Evolutionary conservation across 441 rosid genomes (phyloP).

Genomic region (Sinapis alba): DNA sequence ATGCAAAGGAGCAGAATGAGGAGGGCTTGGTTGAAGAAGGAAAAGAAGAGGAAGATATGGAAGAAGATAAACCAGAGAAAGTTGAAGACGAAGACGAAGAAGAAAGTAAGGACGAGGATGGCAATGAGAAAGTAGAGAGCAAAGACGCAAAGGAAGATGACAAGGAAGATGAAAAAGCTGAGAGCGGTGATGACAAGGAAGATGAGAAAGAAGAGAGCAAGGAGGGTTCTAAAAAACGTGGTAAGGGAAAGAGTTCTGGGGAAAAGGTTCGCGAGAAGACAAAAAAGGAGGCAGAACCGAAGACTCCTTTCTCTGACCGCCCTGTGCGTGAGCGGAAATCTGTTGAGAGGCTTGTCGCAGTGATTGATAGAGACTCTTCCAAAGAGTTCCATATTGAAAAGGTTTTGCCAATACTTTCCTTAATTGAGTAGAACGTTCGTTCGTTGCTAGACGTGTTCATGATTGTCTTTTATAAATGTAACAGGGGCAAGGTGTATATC

Average conservation of each 20-base stretch:
- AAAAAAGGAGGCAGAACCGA: conserved; percentile 60
- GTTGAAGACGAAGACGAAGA: conserved; percentile 23
- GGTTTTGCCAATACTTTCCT: conserved; percentile 50
- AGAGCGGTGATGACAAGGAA: conserved; percentile 26
- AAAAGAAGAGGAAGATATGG: conserved; percentile 9
- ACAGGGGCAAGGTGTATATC: conserved; percentile 88
- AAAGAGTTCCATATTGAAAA: conserved; percentile 82
- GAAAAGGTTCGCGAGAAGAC: conserved; percentile 53
- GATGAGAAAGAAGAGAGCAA: conserved; percentile 43
- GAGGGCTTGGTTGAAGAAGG: conserved; percentile 34
- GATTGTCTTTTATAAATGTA: conserved; percentile 37
- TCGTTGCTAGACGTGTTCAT: conserved; percentile 11
- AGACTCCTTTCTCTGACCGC: conserved; percentile 76
- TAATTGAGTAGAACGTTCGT: background rate
- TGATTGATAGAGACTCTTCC: conserved; percentile 71
- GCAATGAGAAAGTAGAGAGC: conserved; percentile 34
- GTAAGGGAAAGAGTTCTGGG: conserved; percentile 47
- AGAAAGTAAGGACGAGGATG: conserved; percentile 18
- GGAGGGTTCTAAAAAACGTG: conserved; percentile 50
- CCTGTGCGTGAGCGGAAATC: conserved; percentile 96
- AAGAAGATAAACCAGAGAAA: conserved; percentile 19
- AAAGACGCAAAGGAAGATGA: conserved; percentile 10
- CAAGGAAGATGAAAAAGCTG: background rate
- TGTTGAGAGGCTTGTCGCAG: conserved; percentile 92
- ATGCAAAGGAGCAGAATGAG: conserved; percentile 23